Evolutionary conservation across 768 basidiomycete genomes (phyloP).

Genomic region (Mycena latifolia): DNA sequence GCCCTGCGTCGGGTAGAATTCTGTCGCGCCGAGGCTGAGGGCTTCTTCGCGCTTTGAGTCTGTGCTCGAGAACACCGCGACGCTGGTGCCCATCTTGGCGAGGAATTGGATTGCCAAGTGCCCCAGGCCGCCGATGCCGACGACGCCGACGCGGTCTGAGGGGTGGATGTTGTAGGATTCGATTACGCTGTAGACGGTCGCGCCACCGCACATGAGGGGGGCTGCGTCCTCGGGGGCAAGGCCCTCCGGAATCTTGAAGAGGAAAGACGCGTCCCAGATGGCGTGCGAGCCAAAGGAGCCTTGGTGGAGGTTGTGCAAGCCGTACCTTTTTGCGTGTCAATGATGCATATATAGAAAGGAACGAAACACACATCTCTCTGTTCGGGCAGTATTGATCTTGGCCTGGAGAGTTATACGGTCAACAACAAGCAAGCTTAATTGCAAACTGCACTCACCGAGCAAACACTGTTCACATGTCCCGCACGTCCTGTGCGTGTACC

Average conservation of each 20-base stretch:
- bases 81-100: conserved; percentile 50
- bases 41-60: conserved; percentile 50
- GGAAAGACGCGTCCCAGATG: conserved; percentile 47
- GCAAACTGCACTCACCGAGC: not conserved
- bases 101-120: conserved; percentile 15
- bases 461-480: conserved; percentile 43
- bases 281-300: conserved; percentile 46
- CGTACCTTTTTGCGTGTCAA: conserved; percentile 35
- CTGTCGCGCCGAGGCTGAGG: conserved; percentile 46
- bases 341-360: not conserved
- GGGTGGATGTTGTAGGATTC: conserved; percentile 16
- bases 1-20: conserved; percentile 49
- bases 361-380: not conserved
- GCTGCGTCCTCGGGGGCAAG: conserved; percentile 47
- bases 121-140: conserved; percentile 12
- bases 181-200: conserved; percentile 16
- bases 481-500: conserved; percentile 45
- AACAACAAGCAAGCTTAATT: not conserved
- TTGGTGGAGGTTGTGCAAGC: conserved; percentile 42
- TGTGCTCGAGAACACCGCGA: conserved; percentile 49
- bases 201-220: conserved; percentile 45
- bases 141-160: conserved; percentile 19
- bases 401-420: not conserved
- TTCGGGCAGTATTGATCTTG: conserved; percentile 19
- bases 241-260: conserved; percentile 48